Conservation (phyloP, 2,329 filamentous ascomycete genomes). For the Botryotinia calthae region DNA sequence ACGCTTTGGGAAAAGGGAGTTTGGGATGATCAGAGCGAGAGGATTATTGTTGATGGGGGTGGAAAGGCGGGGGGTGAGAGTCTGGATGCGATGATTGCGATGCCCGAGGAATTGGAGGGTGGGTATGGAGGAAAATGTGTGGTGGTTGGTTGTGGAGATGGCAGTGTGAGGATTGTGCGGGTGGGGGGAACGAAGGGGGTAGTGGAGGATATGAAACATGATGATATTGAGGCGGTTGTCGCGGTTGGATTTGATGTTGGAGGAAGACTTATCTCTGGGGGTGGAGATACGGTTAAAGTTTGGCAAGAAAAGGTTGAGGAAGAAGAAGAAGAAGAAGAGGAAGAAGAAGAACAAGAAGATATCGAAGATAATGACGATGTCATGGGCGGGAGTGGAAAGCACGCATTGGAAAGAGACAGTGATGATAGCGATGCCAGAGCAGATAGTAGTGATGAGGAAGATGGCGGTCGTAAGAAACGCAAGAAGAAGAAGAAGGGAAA, state of each 20-base stretch:
- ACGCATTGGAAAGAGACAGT: conserved; percentile 28
- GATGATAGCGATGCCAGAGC: conserved; percentile 42
- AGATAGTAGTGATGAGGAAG: conserved; percentile 43
- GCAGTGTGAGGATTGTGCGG: conserved; percentile 72
- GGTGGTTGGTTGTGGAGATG: conserved; percentile 79
- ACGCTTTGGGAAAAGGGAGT: conserved; percentile 92
- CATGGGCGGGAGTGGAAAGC: conserved; percentile 38
- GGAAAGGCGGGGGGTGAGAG: conserved; percentile 67
- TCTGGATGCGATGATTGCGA: conserved; percentile 70
- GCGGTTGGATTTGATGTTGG: conserved; percentile 80
- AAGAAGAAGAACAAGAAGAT: conserved; percentile 48
- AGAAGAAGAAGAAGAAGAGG: conserved; percentile 47
- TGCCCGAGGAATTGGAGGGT: conserved; percentile 65
- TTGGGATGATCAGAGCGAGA: conserved; percentile 94
- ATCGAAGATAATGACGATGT: conserved; percentile 42
- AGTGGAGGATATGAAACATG: conserved; percentile 63
- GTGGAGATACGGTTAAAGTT: conserved; percentile 81
- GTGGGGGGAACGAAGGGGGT: conserved; percentile 72
- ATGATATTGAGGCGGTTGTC: conserved; percentile 83
- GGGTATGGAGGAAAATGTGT: conserved; percentile 65
- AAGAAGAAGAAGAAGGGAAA: conserved; percentile 37
- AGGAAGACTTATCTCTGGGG: conserved; percentile 84
- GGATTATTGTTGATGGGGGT: conserved; percentile 69
- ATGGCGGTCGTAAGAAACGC: conserved; percentile 33
- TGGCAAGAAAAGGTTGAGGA: conserved; percentile 73